Conservation (phyloP, 768 basidiomycete genomes). For the Serendipita sp. region DNA sequence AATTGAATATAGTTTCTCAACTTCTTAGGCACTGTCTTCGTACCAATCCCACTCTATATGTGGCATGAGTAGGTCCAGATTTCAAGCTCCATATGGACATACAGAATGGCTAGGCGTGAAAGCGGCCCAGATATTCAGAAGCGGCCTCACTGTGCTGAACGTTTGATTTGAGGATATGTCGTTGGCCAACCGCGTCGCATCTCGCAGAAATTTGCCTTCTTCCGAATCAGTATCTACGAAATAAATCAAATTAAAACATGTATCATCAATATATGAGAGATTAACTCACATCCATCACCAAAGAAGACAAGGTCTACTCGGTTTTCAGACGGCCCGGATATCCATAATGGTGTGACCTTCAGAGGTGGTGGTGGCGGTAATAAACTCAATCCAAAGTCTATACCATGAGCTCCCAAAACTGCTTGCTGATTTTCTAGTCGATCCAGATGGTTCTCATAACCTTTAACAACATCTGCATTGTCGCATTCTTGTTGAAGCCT, state of each 20-base stretch:
- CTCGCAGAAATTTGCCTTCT: constrained; percentile 43
- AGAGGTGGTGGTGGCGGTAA: constrained; percentile 25
- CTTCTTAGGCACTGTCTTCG: constrained; percentile 53
- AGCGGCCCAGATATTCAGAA: constrained; percentile 70
- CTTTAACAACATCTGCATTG: neutral
- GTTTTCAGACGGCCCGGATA: constrained; percentile 46
- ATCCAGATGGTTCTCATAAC: neutral
- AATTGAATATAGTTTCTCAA: constrained; percentile 17
- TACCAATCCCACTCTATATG: constrained; percentile 51
- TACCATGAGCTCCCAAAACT: neutral
- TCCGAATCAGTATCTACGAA: constrained; percentile 38
- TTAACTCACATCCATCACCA: constrained; percentile 52
- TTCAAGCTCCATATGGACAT: neutral
- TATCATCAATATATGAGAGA: neutral
- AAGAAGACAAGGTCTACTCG: constrained; percentile 65
- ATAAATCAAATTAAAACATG: neutral
- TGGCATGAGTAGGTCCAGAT: neutral
- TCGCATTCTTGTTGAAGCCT: neutral
- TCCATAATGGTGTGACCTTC: constrained; percentile 37
- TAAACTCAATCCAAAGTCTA: neutral
- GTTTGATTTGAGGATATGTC: constrained; percentile 62
- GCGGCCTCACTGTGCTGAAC: constrained; percentile 55
- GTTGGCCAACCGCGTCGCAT: constrained; percentile 46
- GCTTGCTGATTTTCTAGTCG: neutral
- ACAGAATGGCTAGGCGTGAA: constrained; percentile 64